phyloP scores from a whole-genome alignment of 805 yeast species.

The Komagataella mondaviorum region DNA sequence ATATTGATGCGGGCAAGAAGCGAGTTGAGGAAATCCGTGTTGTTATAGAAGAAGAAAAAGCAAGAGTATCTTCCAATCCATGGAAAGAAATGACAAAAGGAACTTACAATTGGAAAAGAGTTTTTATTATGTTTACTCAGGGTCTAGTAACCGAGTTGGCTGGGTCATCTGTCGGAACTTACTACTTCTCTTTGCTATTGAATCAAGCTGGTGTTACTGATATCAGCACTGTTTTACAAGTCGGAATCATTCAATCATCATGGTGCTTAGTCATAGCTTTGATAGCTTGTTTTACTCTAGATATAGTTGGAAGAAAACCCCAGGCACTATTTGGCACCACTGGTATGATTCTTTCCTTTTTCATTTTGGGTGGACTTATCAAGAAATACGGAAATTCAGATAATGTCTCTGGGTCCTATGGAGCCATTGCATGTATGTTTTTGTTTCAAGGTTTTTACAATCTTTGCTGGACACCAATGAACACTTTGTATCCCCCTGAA shows the following conservation, averaged over 20 bases:
- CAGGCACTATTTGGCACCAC: slow-evolving; percentile 11
- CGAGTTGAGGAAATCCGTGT: slow-evolving; percentile 11
- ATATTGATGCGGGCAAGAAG: neutral
- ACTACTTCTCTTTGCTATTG: slow-evolving; percentile 21
- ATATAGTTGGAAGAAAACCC: slow-evolving; percentile 11
- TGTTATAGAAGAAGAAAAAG: slow-evolving; percentile 10
- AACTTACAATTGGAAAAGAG: slow-evolving; percentile 11
- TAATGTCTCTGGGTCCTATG: slow-evolving; percentile 10
- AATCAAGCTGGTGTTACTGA: slow-evolving; percentile 12
- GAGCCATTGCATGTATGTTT: slow-evolving; percentile 11
- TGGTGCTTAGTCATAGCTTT: slow-evolving; percentile 10
- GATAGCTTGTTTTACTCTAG: slow-evolving; percentile 12
- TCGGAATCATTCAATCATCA: slow-evolving; percentile 4
- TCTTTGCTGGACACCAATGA: slow-evolving; percentile 14
- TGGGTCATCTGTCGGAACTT: slow-evolving; percentile 13
- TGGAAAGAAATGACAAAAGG: slow-evolving; percentile 12
- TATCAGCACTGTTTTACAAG: slow-evolving; percentile 14
- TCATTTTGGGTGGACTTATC: slow-evolving; percentile 13
- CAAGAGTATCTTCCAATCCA: slow-evolving; percentile 6
- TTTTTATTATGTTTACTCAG: slow-evolving; percentile 15
- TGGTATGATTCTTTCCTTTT: slow-evolving; percentile 13
- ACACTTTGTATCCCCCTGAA: slow-evolving; percentile 14
- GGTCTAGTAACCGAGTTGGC: slow-evolving; percentile 14
- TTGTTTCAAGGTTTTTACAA: slow-evolving; percentile 12
- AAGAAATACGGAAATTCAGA: slow-evolving; percentile 10